phyloP scores from a whole-genome alignment of 805 yeast genomes.

The Kluyveromyces starmeri region DNA sequence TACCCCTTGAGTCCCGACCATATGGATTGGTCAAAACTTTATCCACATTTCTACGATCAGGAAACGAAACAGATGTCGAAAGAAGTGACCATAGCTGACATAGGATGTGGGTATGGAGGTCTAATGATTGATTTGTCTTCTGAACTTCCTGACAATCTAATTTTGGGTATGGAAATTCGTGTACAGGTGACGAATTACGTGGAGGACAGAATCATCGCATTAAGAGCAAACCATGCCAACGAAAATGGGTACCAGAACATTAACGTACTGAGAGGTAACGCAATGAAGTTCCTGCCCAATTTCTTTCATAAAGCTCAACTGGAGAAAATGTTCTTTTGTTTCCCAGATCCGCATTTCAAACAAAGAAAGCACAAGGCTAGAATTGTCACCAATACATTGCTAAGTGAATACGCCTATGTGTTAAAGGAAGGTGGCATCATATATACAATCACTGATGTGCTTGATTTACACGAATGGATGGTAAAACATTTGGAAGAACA shows the following conservation, averaged over 20 bases:
- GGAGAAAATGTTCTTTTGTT: constrained; percentile 91
- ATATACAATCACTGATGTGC: constrained; percentile 93
- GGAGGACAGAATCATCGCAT: constrained; percentile 87
- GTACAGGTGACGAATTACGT: constrained; percentile 97
- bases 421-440: constrained; percentile 78
- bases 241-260: constrained; percentile 62
- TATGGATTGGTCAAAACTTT: constrained; percentile 82
- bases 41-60: constrained; percentile 50
- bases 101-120: constrained; percentile 98
- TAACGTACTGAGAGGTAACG: constrained; percentile 85
- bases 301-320: constrained; percentile 78
- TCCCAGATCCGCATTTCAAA: constrained; percentile 99
- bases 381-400: constrained; percentile 80
- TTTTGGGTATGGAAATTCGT: constrained; percentile 94
- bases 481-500: constrained; percentile 82
- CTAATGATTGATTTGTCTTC: constrained; percentile 72
- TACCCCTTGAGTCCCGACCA: constrained; percentile 73
- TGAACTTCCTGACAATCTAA: constrained; percentile 60
- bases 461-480: constrained; percentile 95
- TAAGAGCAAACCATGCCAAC: constrained; percentile 41
- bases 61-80: constrained; percentile 35
- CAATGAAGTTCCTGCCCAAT: constrained; percentile 95
- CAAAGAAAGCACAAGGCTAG: constrained; percentile 96
- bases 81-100: constrained; percentile 81
- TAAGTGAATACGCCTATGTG: constrained; percentile 88